A percentile compares a stretch with the other conserved stretches of the same genome.
Conservation (phyloP, 2,329 filamentous ascomycete species). For the Dactylonectria macrodidyma region DNA sequence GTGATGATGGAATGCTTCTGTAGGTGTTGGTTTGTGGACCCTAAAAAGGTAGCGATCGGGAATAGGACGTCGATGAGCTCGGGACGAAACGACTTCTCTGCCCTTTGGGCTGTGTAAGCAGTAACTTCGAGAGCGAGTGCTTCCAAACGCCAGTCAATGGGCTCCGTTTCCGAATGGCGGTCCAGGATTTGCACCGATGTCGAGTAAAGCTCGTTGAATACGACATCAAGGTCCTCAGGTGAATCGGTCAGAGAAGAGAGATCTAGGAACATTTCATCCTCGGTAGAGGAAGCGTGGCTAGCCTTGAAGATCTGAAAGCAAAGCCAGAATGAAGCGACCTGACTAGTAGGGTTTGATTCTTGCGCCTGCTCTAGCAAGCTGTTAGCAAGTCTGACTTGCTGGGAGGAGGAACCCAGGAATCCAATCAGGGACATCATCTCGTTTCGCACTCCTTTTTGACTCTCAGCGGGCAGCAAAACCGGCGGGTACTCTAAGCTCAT, state of each 20-base stretch:
- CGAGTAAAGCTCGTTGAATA: constrained; percentile 77
- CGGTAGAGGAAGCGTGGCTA: constrained; percentile 64
- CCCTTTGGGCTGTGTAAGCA: constrained; percentile 79
- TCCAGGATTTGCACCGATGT: constrained; percentile 76
- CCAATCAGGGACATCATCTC: constrained; percentile 72
- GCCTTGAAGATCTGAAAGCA: constrained; percentile 79
- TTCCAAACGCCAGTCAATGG: constrained; percentile 79
- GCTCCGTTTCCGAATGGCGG: constrained; percentile 64
- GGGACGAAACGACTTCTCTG: constrained; percentile 79
- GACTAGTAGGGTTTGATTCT: constrained; percentile 69
- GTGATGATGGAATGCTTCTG: constrained; percentile 87
- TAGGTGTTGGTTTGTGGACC: constrained; percentile 76
- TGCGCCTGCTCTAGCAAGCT: constrained; percentile 77
- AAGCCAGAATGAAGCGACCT: constrained; percentile 85
- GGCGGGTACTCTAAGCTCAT: constrained; percentile 65
- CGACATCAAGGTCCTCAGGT: constrained; percentile 60
- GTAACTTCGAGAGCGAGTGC: constrained; percentile 87
- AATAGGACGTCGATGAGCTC: constrained; percentile 95
- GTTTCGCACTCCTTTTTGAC: constrained; percentile 73
- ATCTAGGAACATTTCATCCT: constrained; percentile 78
- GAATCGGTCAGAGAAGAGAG: constrained; percentile 56
- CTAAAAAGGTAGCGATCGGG: constrained; percentile 89
- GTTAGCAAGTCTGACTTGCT: constrained; percentile 72
- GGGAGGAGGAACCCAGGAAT: constrained; percentile 69
- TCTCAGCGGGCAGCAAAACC: constrained; percentile 74